These are phyloP conservation scores for Candida orba DNA, from an alignment of 805 yeast genomes.

Conservation along the genomic window DNA sequence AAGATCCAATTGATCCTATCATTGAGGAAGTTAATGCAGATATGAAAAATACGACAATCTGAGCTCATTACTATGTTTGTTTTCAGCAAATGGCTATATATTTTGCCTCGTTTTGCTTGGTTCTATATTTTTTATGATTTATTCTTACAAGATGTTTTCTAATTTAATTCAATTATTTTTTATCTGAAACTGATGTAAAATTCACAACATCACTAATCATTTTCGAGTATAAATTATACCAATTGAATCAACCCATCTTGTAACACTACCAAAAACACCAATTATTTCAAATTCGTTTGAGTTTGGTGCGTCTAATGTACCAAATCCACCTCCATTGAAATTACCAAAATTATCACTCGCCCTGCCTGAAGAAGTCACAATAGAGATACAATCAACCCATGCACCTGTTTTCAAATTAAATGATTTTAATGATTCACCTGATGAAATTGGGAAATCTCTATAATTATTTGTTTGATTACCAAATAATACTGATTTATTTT, in stretches of 20 bases:
- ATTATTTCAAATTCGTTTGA: conserved; percentile 39
- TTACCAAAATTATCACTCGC: conserved; percentile 60
- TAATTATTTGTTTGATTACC: conserved; percentile 50
- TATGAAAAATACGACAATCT: not conserved
- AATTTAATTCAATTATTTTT: no score
- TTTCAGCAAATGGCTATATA: not conserved
- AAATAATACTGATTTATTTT: conserved; percentile 23
- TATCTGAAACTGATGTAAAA: no score
- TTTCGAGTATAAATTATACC: conserved; percentile 54
- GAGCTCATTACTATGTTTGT: not conserved
- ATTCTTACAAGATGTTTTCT: not conserved
- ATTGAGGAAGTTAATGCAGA: conserved; percentile 3
- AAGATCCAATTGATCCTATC: conserved; percentile 2
- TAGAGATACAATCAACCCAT: conserved; percentile 86
- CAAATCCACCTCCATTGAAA: conserved; percentile 54
- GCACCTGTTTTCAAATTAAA: conserved; percentile 66
- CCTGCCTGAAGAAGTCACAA: conserved; percentile 53
- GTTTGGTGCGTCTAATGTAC: conserved; percentile 55
- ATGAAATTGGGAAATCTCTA: conserved; percentile 46
- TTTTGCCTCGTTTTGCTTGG: not conserved
- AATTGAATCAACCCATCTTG: conserved; percentile 66
- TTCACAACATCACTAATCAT: not conserved
- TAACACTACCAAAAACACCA: conserved; percentile 67
- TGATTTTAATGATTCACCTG: conserved; percentile 54
- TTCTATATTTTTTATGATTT: not conserved